Evolutionary conservation across 2,329 filamentous ascomycete genomes (phyloP).

Genomic region (Diaporthe sp.): DNA sequence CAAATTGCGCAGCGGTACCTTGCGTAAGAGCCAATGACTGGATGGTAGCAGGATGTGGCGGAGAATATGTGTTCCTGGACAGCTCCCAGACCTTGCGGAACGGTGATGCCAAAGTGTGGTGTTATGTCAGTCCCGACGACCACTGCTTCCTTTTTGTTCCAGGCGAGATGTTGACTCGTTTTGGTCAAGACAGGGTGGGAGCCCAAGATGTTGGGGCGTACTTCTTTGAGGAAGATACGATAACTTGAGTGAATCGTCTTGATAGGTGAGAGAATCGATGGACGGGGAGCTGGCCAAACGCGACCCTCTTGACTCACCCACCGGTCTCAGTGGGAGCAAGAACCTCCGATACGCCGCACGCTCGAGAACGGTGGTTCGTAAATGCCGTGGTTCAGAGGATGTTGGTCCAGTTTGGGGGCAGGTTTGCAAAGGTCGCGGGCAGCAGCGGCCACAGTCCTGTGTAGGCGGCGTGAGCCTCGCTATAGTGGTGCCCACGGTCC

Average conservation of each 20-base stretch:
- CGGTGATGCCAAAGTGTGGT: not conserved
- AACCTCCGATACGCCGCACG: not conserved
- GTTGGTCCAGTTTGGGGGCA: not conserved
- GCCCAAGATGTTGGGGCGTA: not conserved
- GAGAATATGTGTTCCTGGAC: conserved; percentile 12
- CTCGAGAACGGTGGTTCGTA: not conserved
- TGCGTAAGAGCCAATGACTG: conserved; percentile 13
- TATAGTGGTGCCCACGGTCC: not conserved
- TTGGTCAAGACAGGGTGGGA: not conserved
- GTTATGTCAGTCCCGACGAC: not conserved
- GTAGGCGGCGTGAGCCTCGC: not conserved
- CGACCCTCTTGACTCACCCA: not conserved
- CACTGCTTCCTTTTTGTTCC: not conserved
- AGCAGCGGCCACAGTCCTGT: not conserved
- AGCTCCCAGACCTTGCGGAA: conserved; percentile 3
- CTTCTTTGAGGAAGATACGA: not conserved
- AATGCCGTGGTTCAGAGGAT: not conserved
- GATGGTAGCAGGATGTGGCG: conserved; percentile 21
- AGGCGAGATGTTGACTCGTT: not conserved
- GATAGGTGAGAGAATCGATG: not conserved
- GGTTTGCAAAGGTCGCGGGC: not conserved
- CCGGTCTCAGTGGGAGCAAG: not conserved
- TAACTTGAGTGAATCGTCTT: not conserved
- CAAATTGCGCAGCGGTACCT: conserved; percentile 36
- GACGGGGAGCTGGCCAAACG: not conserved